Percentiles rank a stretch among this genome's conserved stretches.
phyloP scores from a whole-genome alignment of 106 monocot species.

The Dendrobium chrysotoxum region DNA sequence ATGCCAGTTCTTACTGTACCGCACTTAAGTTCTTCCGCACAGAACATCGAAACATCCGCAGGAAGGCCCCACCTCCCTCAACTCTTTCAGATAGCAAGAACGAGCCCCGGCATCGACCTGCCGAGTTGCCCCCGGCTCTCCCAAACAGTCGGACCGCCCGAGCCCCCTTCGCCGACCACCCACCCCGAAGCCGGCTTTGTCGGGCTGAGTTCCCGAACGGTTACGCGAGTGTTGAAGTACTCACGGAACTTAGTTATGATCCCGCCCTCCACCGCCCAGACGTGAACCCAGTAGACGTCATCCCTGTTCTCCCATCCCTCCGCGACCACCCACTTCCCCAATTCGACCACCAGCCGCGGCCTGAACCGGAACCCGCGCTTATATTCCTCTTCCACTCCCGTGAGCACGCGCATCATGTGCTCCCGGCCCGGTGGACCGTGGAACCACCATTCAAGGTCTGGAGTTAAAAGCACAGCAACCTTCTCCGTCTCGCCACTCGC shows the following conservation, averaged over 20 bases:
- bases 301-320: conserved; percentile 33
- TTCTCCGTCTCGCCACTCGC: conserved; percentile 10
- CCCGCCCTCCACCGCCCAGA: conserved; percentile 31
- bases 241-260: conserved; percentile 38
- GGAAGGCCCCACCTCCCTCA: neutral
- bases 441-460: conserved; percentile 53
- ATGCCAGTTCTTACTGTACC: no score
- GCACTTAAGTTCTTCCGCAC: no score
- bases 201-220: conserved; percentile 19
- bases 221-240: conserved; percentile 43
- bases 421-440: conserved; percentile 42
- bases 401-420: conserved; percentile 39
- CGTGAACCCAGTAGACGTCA: conserved; percentile 44
- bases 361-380: conserved; percentile 16
- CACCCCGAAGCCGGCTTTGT: neutral
- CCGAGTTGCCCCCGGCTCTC: conserved; percentile 17
- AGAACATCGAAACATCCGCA: neutral
- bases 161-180: no score
- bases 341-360: conserved; percentile 23
- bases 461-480: conserved; percentile 21
- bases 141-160: conserved; percentile 10
- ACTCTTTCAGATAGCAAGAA: conserved; percentile 20
- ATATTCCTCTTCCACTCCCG: conserved; percentile 14
- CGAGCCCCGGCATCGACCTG: conserved; percentile 26
- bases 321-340: conserved; percentile 38